phyloP scores from a whole-genome alignment of 305 asterid species.

The Solanum hybrid region DNA sequence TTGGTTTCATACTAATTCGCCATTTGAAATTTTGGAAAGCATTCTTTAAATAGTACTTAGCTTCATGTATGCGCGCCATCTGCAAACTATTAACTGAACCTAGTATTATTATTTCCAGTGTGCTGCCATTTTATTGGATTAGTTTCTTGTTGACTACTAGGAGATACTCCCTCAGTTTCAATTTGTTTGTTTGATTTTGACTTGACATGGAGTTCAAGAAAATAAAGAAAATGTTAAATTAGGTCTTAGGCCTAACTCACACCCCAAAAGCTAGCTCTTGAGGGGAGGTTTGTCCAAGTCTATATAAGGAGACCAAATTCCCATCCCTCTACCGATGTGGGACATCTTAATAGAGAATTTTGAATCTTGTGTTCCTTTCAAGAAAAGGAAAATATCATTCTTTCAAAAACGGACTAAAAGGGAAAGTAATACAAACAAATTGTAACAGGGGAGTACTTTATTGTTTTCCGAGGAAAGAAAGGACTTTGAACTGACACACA shows the following conservation, averaged over 20 bases:
- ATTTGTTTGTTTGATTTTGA: background rate
- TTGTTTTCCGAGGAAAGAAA: too few species aligned
- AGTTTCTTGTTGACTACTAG: background rate
- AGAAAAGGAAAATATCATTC: background rate
- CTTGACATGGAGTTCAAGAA: background rate
- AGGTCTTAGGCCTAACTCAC: too few species aligned
- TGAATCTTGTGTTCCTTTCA: background rate
- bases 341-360: too few species aligned
- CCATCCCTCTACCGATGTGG: too few species aligned
- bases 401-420: background rate
- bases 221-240: too few species aligned
- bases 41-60: background rate
- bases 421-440: background rate
- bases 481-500: too few species aligned
- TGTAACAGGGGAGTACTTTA: background rate
- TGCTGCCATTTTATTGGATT: background rate
- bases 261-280: too few species aligned
- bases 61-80: background rate
- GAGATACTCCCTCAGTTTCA: background rate
- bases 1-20: background rate
- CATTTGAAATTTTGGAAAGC: background rate
- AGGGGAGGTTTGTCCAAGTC: too few species aligned
- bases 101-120: background rate
- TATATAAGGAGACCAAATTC: too few species aligned
- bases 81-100: background rate